These are phyloP conservation scores for Cicer judaicum DNA, from an alignment of 306 rosid genomes.

Conservation along the genomic window DNA sequence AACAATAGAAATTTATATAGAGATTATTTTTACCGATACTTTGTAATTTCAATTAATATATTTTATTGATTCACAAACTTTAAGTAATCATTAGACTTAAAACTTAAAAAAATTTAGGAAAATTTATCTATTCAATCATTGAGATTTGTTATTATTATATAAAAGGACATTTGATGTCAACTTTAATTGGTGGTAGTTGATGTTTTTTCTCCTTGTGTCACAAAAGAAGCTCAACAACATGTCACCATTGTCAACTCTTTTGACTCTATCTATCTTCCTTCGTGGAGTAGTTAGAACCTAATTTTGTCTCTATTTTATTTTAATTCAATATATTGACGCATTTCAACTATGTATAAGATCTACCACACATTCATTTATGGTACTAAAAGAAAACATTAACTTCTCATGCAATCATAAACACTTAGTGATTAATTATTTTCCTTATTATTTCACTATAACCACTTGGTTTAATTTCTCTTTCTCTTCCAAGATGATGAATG, in stretches of 20 bases:
- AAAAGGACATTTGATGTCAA: slow-evolving; percentile 22
- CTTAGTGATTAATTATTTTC: neutral
- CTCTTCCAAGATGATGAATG: slow-evolving; percentile 56
- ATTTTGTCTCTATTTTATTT: slow-evolving; percentile 43
- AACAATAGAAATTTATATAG: no score
- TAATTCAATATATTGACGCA: slow-evolving; percentile 24
- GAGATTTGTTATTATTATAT: no score
- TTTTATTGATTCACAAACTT: no score
- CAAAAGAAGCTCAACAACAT: slow-evolving; percentile 65
- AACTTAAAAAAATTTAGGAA: no score
- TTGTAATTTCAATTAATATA: no score
- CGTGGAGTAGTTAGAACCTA: slow-evolving; percentile 59
- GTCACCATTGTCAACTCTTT: slow-evolving; percentile 60
- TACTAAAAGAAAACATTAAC: slow-evolving; percentile 23
- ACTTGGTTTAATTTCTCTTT: slow-evolving; percentile 27
- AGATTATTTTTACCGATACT: no score
- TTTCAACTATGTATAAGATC: slow-evolving; percentile 12
- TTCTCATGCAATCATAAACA: slow-evolving; percentile 35
- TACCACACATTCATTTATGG: slow-evolving; percentile 28
- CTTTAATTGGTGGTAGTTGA: slow-evolving; percentile 59
- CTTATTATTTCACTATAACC: neutral
- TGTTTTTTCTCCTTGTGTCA: slow-evolving; percentile 53
- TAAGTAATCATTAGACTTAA: no score
- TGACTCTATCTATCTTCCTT: slow-evolving; percentile 43
- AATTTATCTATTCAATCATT: no score